These are phyloP conservation scores for Gryganskiella cystojenkinii DNA, from an alignment of 192 early-diverging fungal species.

Conservation along the genomic window DNA sequence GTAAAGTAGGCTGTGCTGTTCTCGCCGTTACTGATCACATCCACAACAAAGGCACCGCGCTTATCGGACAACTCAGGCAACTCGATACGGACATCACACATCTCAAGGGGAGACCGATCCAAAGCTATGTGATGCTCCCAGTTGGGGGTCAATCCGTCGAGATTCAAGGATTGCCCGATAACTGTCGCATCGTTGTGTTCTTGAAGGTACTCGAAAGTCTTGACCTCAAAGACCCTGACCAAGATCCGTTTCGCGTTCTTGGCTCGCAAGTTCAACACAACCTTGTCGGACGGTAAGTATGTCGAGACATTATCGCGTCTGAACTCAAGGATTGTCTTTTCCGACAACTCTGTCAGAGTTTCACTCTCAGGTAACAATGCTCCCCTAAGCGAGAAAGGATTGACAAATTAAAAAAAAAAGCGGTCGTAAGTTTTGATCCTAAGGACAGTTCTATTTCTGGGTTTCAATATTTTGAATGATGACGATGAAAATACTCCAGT, in stretches of 20 bases:
- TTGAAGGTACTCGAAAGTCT: conserved; percentile 57
- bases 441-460: no score
- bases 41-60: conserved; percentile 61
- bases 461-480: no score
- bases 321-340: conserved; percentile 42
- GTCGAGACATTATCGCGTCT: conserved; percentile 8
- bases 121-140: conserved; percentile 50
- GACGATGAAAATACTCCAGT: no score
- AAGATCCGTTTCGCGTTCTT: conserved; percentile 56
- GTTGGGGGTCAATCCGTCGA: conserved; percentile 61
- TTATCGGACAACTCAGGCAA: conserved; percentile 47
- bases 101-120: conserved; percentile 28
- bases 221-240: conserved; percentile 57
- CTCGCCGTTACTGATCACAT: conserved; percentile 59
- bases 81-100: conserved; percentile 41
- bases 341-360: conserved; percentile 11
- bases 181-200: conserved; percentile 8
- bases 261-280: conserved; percentile 41
- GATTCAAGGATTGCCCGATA: conserved; percentile 25
- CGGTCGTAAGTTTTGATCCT: no score
- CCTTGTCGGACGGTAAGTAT: conserved; percentile 46
- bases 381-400: conserved; percentile 15
- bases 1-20: conserved; percentile 56
- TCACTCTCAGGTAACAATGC: conserved; percentile 15
- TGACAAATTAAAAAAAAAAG: not conserved